Evolutionary conservation across 2,329 filamentous ascomycete genomes (phyloP).

Genomic region (Neofusicoccum parvum): DNA sequence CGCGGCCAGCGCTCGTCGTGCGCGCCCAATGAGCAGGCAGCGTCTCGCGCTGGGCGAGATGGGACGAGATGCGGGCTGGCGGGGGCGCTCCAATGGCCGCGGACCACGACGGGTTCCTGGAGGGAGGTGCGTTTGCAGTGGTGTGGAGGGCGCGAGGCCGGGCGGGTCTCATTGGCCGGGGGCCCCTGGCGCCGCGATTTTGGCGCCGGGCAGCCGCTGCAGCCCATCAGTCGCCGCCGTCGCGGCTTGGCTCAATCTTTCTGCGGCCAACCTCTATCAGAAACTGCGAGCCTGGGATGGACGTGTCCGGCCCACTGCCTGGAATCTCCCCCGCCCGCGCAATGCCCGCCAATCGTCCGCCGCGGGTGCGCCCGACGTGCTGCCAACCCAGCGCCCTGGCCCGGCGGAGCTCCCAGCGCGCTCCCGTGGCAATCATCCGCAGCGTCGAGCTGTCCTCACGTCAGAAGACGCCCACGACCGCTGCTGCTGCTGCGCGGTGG

Average conservation of each 20-base stretch:
- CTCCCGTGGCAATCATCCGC: constrained; percentile 14
- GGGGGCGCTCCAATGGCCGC: background rate
- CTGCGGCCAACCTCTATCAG: background rate
- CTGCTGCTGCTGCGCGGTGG: background rate
- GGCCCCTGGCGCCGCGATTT: background rate
- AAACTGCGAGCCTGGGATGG: background rate
- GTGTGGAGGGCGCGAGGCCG: background rate
- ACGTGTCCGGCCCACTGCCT: background rate
- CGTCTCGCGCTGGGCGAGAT: constrained; percentile 1
- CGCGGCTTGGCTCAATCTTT: background rate
- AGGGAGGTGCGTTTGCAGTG: background rate
- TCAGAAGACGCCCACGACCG: background rate
- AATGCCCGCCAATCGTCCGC: constrained; percentile 1
- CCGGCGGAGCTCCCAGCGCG: background rate
- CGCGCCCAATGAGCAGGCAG: background rate
- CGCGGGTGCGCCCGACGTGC: background rate
- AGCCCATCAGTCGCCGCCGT: background rate
- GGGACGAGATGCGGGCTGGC: background rate
- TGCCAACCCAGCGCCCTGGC: background rate
- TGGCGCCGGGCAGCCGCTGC: constrained; percentile 6
- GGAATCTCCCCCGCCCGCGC: background rate
- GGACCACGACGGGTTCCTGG: constrained; percentile 2
- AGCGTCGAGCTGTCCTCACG: background rate
- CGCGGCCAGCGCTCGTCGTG: background rate
- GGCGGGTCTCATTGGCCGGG: background rate